Evolutionary conservation across 108 stramenopile species (phyloP), one percentile per base, ranked within the genome.

Genomic region (Cyclotella sp.): DNA sequence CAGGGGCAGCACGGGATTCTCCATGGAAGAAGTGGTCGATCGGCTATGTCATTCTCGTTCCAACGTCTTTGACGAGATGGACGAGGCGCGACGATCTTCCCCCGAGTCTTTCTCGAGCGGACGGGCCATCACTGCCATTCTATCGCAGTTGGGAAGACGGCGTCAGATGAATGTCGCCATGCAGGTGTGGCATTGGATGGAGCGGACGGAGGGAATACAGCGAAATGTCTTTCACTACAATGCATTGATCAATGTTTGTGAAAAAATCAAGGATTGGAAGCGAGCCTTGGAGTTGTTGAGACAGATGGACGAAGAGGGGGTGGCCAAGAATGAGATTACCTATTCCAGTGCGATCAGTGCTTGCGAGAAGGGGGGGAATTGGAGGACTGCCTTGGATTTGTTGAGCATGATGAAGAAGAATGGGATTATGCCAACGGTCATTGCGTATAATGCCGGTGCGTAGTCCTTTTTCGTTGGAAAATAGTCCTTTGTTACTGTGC

Each of bases 251-350:
- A 86, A 87, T 45, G 91, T 86, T 9, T 91, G 90, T 65, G 94
- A 93, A 82, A 92, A 91, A 64, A 86, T 85, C 40, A 75, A 83
- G 65, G 89, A 93, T 76, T 89, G 85, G 73, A 81, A 82, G 64
- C 73, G 73, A 61, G 92, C 94, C 0, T 64, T 95, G 76, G 77
- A 82, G 29, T 68, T 95, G 18, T 46, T 95, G 68, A 71, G 86
- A 19, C 89, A 95, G 85, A 95, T 95, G 92, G 85, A 87, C 63
- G 75, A 80, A 30, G 82, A 90, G 75, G 64, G 82, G 28, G 79
- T 95, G 26, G 62, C 72, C 27, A 93, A 91, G 85, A 95, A 95
- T 81, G 94, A 93, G 81, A 89, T 95, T 45, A 95, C 94, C 66
- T 92, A 87, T 70, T 89, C 90, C 6, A 86, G 84, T 51, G 92